Evolutionary conservation across 2,329 filamentous ascomycete genomes (phyloP).

Genomic region (Penicillium digitatum): DNA sequence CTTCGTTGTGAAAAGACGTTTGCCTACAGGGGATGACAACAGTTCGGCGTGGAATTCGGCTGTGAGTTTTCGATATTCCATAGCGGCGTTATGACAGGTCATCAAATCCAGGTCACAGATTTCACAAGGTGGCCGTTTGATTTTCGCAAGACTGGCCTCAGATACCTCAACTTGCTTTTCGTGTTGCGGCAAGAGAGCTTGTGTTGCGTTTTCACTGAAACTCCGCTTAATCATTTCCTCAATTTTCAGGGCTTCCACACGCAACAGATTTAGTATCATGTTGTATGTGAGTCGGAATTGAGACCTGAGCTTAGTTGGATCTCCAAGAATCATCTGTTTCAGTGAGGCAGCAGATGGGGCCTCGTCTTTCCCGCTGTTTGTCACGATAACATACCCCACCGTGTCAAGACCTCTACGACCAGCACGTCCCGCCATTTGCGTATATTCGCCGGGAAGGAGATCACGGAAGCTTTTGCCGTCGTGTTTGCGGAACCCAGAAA

Average conservation of each 20-base stretch:
- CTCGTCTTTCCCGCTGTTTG: conserved; percentile 74
- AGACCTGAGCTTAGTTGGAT: conserved; percentile 89
- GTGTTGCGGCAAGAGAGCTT: conserved; percentile 88
- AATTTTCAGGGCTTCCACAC: conserved; percentile 95
- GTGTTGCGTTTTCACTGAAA: conserved; percentile 96
- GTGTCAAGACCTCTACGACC: conserved; percentile 88
- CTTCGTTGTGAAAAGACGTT: conserved; percentile 70
- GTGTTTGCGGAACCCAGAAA: conserved; percentile 94
- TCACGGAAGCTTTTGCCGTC: conserved; percentile 91
- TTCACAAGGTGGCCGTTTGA: conserved; percentile 78
- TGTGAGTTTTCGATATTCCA: conserved; percentile 76
- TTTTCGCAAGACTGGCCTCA: conserved; percentile 83
- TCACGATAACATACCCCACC: conserved; percentile 91
- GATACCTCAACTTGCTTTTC: conserved; percentile 91
- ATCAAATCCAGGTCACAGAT: conserved; percentile 79
- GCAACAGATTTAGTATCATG: conserved; percentile 94
- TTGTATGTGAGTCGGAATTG: conserved; percentile 98
- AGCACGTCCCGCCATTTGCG: conserved; percentile 95
- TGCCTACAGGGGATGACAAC: conserved; percentile 74
- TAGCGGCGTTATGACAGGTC: conserved; percentile 72
- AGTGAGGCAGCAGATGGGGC: conserved; percentile 80
- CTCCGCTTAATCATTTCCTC: conserved; percentile 99
- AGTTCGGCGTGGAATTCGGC: conserved; percentile 73
- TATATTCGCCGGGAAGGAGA: conserved; percentile 90
- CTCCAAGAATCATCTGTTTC: conserved; percentile 90